These are phyloP conservation scores for Meyerozyma smithsonii DNA, from an alignment of 1,139 yeast genomes.

Conservation along the genomic window DNA sequence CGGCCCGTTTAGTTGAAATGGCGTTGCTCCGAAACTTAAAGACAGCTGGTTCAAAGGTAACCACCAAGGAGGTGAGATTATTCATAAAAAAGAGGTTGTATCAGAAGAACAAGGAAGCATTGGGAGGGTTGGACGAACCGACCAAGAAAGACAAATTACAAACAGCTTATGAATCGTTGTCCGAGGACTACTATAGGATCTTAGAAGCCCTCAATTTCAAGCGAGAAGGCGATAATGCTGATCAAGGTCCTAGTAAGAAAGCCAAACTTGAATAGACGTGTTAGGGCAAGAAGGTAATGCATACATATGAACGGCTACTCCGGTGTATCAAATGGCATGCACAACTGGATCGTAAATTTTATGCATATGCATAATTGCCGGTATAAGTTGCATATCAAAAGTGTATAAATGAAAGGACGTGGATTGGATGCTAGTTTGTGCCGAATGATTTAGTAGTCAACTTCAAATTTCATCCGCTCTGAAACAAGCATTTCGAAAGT, in stretches of 20 bases:
- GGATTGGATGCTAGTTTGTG: too few relatives aligned
- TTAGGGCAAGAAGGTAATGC: too few relatives aligned
- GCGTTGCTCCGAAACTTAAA: slow-evolving; percentile 45
- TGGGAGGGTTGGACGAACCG: slow-evolving; percentile 58
- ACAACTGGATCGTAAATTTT: neutral
- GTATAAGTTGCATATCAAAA: too few relatives aligned
- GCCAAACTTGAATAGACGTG: neutral
- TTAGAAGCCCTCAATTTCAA: slow-evolving; percentile 33
- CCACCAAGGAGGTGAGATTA: slow-evolving; percentile 44
- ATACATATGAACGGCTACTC: too few relatives aligned
- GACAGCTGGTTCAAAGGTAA: slow-evolving; percentile 14
- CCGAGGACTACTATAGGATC: slow-evolving; percentile 64
- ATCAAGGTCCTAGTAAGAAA: slow-evolving; percentile 8
- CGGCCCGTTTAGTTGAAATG: slow-evolving; percentile 75
- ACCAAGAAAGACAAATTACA: slow-evolving; percentile 67
- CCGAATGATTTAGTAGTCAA: too few relatives aligned
- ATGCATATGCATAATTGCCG: slow-evolving; percentile 1
- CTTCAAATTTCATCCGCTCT: too few relatives aligned
- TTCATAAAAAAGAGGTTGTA: slow-evolving; percentile 70
- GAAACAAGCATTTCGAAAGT: too few relatives aligned
- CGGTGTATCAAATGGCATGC: neutral
- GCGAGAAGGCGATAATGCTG: slow-evolving; percentile 9
- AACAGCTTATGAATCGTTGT: slow-evolving; percentile 64
- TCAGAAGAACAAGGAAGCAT: slow-evolving; percentile 74
- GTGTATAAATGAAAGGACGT: too few relatives aligned